Conservation (phyloP, 495 filamentous ascomycete species). For the Podospora fimiseda region DNA sequence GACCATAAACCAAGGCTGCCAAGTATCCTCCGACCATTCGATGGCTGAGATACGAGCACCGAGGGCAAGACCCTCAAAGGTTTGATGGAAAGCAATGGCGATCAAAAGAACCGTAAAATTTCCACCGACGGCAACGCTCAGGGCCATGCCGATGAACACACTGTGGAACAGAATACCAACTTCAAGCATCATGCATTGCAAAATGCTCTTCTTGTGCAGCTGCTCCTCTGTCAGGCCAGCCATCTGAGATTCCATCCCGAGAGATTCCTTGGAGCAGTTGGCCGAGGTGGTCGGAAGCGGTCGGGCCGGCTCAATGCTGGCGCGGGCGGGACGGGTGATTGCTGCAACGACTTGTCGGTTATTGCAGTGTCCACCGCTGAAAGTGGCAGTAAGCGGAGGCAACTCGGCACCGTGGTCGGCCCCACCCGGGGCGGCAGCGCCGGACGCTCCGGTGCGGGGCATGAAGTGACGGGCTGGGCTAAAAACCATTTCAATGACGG, state of each 20-base stretch:
- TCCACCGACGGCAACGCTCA: constrained; percentile 67
- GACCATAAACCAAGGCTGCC: constrained; percentile 84
- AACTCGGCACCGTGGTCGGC: not conserved
- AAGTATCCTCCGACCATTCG: constrained; percentile 42
- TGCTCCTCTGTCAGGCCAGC: constrained; percentile 33
- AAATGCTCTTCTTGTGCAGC: constrained; percentile 51
- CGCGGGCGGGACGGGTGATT: constrained; percentile 5
- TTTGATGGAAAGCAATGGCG: constrained; percentile 76
- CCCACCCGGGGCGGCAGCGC: not conserved
- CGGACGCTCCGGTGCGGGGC: constrained; percentile 1
- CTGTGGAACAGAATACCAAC: constrained; percentile 81
- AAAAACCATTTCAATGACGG: constrained; percentile 70
- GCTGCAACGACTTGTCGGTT: constrained; percentile 12
- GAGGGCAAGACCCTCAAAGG: constrained; percentile 68
- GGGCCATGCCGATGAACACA: constrained; percentile 83
- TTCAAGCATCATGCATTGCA: constrained; percentile 76
- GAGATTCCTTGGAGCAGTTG: constrained; percentile 13
- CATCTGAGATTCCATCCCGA: constrained; percentile 20
- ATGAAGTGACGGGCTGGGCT: constrained; percentile 36
- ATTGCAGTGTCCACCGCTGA: constrained; percentile 11
- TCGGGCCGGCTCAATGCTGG: constrained; percentile 10
- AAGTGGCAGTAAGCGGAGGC: not conserved
- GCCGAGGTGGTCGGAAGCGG: not conserved
- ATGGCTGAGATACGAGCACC: constrained; percentile 65
- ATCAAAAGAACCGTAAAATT: constrained; percentile 74